Conservation (phyloP, 2,329 filamentous ascomycete species). For the Boeremia exigua region DNA sequence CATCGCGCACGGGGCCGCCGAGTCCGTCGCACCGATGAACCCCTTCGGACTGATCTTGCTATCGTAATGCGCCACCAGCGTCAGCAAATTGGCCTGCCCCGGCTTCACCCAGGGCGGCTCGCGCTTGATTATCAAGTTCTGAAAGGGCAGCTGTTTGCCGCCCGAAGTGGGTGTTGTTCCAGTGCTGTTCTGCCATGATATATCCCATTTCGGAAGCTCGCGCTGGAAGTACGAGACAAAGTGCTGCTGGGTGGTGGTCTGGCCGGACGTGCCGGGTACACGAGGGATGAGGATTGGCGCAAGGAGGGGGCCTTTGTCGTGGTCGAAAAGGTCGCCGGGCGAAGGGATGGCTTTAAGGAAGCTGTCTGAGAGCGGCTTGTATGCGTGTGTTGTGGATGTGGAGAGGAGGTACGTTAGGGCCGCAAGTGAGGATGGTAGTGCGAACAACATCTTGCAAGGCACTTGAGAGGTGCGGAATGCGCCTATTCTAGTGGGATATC, state of each 20-base stretch:
- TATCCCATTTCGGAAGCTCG: constrained; percentile 77
- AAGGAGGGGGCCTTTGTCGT: constrained; percentile 75
- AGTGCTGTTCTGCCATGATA: constrained; percentile 90
- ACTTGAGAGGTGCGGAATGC: not conserved
- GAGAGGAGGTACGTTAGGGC: constrained; percentile 22
- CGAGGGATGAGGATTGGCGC: constrained; percentile 86
- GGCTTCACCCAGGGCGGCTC: constrained; percentile 81
- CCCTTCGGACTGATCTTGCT: constrained; percentile 79
- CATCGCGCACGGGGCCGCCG: constrained; percentile 92
- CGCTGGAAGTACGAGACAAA: constrained; percentile 81
- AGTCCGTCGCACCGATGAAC: constrained; percentile 93
- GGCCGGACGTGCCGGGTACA: constrained; percentile 85
- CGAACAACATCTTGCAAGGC: constrained; percentile 23
- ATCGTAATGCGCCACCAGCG: constrained; percentile 93
- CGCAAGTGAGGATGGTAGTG: constrained; percentile 19
- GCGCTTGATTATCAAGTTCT: constrained; percentile 83
- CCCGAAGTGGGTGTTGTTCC: constrained; percentile 79
- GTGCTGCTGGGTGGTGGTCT: constrained; percentile 74
- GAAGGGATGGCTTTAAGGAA: constrained; percentile 74
- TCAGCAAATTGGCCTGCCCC: constrained; percentile 81
- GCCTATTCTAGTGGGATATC: not conserved
- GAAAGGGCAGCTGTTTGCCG: constrained; percentile 75
- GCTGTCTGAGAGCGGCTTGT: constrained; percentile 73
- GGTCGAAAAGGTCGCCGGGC: constrained; percentile 78
- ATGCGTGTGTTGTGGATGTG: constrained; percentile 50